Base-by-base conservation (phyloP, 108 stramenopile species). In the Hondaea fermentalgiana region DNA sequence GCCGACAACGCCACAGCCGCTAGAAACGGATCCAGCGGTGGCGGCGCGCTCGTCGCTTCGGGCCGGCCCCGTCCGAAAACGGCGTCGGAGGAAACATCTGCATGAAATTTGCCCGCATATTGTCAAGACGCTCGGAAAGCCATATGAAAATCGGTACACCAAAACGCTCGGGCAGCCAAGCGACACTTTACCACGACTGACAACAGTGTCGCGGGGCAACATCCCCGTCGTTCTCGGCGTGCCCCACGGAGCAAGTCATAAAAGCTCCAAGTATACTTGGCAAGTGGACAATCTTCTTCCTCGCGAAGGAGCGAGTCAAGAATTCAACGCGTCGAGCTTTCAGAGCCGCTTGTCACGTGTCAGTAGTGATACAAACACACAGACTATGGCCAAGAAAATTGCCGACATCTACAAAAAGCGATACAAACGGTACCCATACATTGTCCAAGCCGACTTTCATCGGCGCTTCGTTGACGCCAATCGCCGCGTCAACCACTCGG, bases 371-470 rank as follows among this genome's bases (percentile, higher is more conserved):
- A 83, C 76, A 10, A 83, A 83, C 51, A 83, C 76, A 2, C 76
- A 83, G 76, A 53, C 76, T 3, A 83, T 83, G 51, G 76, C 76
- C n/a, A 83, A 83, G 51, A 53, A 83, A 45, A 83, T 83, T 12
- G 12, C 76, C 10, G 51, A 53, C 19, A 83, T 3, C 3, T 53
- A 45, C 25, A 53, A 47, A 53, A 83, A 83, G 23, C n/a, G n/a
- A 16, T 83, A 53, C 51, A 53, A 53, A 23, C 49, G n/a, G 14
- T 6, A 35, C n/a, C 76, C 76, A 17, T 83, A 83, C 3, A 6
- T 83, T 55, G 76, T 83, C 14, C 45, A 47, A 23, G 76, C 76
- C 51, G 49, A 83, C 16, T 83, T 83, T 23, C 76, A 83, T 53
- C 76, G 76, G 17, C 76, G 76, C 6, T 83, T 53, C 28, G 76